Base-by-base conservation (phyloP, 495 filamentous ascomycete genomes). In the Xylaria flabelliformis region DNA sequence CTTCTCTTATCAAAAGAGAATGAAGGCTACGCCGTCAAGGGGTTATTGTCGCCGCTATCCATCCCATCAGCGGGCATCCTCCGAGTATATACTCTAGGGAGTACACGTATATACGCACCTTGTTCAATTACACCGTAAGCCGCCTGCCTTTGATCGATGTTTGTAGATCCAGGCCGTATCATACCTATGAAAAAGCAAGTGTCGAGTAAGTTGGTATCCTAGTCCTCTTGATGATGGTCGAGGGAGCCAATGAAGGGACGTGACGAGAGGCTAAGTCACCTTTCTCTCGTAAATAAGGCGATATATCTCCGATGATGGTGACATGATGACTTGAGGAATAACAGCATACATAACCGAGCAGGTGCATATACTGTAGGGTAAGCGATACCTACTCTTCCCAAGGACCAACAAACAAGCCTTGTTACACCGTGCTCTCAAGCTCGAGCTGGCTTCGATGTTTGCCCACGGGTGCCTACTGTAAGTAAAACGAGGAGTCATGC, bases 321-420 rank as follows among this genome's bases (percentile, higher is more conserved):
- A 67, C 34, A 7, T 56, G 50, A n/a, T 64, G 61, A n/a, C 32
- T 53, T 32, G 10, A 26, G 39, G 39, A 62, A 36, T 17, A 48
- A 19, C 44, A 63, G 42, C 39, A 29, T 70, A 63, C 39, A 53
- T 63, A 55, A 17, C 68, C 69, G 48, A 71, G 48, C 69, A 50
- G 44, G 39, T 50, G 69, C 46, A 71, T 71, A 42, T 32, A 39
- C 36, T 39, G 36, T 39, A 44, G n/a, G 48, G n/a, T 32, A 56
- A 42, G 24, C 58, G 15, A 39, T 39, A 59, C 29, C 4, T n/a
- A n/a, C 21, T 55, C 44, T 64, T 39, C 44, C 12, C 44, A 70
- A 15, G 55, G 34, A 34, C 29, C 29, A n/a, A 50, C 44, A 51
- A n/a, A 13, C 34, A 42, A 21, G 26, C 39, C 48, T 70, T 41